Conservation (phyloP, 805 yeast genomes). For the Kuraishia cidri region DNA sequence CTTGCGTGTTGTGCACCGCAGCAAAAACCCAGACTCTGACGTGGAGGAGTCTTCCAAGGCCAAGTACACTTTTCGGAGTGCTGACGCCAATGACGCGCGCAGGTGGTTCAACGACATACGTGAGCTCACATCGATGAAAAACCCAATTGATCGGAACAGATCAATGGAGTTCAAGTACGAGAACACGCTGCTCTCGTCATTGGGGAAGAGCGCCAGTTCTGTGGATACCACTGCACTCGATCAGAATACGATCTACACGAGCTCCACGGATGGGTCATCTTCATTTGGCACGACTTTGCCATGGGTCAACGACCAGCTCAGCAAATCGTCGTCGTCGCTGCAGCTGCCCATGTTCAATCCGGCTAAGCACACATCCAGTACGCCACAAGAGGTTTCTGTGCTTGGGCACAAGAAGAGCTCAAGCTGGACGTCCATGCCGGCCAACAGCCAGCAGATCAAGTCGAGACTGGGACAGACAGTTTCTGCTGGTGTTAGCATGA, state of each 20-base stretch:
- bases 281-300: too few relatives aligned
- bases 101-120: conserved; percentile 52
- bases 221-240: not conserved
- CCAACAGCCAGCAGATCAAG: too few relatives aligned
- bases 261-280: not conserved
- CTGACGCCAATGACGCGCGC: too few relatives aligned
- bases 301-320: not conserved
- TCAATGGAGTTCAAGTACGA: conserved; percentile 14
- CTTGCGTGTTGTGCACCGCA: conserved; percentile 24
- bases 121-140: conserved; percentile 38
- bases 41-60: conserved; percentile 30
- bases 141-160: conserved; percentile 40
- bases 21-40: too few relatives aligned
- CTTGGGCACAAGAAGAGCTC: too few relatives aligned
- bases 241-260: not conserved
- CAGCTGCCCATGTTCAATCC: conserved; percentile 16
- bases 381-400: too few relatives aligned
- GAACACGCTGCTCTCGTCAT: not conserved
- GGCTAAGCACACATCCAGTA: too few relatives aligned
- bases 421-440: too few relatives aligned
- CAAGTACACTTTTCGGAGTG: too few relatives aligned
- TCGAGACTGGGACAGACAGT: too few relatives aligned
- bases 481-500: too few relatives aligned
- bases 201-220: conserved; percentile 4
- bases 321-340: conserved; percentile 9